phyloP scores from a whole-genome alignment of 2,329 filamentous ascomycete genomes.

The Beauveria rudraprayagi region DNA sequence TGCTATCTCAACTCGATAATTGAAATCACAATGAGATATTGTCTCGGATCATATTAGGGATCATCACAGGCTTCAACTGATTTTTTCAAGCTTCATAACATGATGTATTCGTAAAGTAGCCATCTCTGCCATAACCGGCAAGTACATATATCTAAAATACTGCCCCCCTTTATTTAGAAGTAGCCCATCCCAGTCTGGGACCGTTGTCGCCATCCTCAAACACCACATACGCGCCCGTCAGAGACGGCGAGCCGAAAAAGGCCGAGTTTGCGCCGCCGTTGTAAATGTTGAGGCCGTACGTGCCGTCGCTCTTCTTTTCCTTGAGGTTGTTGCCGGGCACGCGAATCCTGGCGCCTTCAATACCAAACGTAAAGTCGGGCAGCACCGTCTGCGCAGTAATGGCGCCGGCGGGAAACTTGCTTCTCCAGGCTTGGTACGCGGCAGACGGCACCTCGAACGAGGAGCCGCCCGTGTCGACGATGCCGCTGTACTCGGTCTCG shows the following conservation, averaged over 20 bases:
- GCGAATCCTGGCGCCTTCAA: conserved; percentile 48
- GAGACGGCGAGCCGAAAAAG: not conserved
- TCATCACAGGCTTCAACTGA: not conserved
- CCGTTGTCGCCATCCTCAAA: conserved; percentile 5
- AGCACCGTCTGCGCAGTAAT: conserved; percentile 30
- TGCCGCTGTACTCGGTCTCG: conserved; percentile 36
- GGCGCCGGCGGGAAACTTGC: not conserved
- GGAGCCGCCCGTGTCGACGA: conserved; percentile 54
- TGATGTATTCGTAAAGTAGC: not conserved
- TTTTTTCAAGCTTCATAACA: too few relatives aligned
- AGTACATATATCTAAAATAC: not conserved
- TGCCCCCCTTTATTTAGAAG: not conserved
- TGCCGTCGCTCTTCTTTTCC: not conserved
- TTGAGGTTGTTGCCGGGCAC: conserved; percentile 35
- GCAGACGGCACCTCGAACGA: conserved; percentile 49
- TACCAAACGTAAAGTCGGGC: conserved; percentile 44
- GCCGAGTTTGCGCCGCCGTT: not conserved
- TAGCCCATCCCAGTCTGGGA: conserved; percentile 5
- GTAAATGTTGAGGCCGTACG: not conserved
- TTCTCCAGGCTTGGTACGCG: conserved; percentile 13
- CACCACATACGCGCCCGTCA: conserved; percentile 3
- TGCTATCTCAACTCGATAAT: too few relatives aligned
- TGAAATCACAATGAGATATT: too few relatives aligned
- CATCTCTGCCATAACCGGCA: not conserved
- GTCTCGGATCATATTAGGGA: not conserved